Evolutionary conservation across 2,329 filamentous ascomycete species (phyloP), one percentile per base, ranked within the genome.

Genomic region (Lachnellula occidentalis): DNA sequence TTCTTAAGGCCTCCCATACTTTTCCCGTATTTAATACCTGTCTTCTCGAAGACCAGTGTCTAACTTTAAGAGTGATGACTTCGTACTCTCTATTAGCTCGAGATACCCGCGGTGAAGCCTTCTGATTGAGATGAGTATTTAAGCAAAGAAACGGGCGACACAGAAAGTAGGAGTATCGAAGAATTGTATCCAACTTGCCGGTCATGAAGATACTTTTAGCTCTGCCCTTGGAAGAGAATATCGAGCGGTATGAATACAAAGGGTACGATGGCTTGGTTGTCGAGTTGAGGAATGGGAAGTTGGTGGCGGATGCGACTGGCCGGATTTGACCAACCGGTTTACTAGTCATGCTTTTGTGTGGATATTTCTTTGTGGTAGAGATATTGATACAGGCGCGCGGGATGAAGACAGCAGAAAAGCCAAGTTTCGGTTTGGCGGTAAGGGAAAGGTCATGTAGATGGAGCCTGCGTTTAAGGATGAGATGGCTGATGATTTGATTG

Each of bases 351-450:
- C 57, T 58, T 48, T 51, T 58, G 6, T 58, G 51, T 21, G 55
- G 57, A 7, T 55, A 58, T 22, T 59, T 58, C 31, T 61, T 62
- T 51, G 46, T 57, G 11, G 53, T 50, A 1, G 55, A 57, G n/a
- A 47, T 45, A 34, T 17, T 50, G 46, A 50, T 21, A 31, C 12
- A 54, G 6, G 55, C 41, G 14, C 48, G 34, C 0, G 45, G 50
- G 14, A 43, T n/a, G n/a, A 42, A 19, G 42, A 48, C 5, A 52
- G 24, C 22, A 34, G n/a, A n/a, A n/a, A n/a, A n/a, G n/a, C 45
- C 4, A 56, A 34, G 45, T 57, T 54, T 7, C 22, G 61, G 21
- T 61, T 62, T 39, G 50, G 39, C 55, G 37, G 42, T 17, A 47
- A 55, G 48, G 57, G 57, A 2, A 34, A 12, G 8, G 51, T 57